Percentiles rank a stretch among this genome's conserved stretches.
phyloP scores from a whole-genome alignment of 345 rosid species.

The Acer saccharum region DNA sequence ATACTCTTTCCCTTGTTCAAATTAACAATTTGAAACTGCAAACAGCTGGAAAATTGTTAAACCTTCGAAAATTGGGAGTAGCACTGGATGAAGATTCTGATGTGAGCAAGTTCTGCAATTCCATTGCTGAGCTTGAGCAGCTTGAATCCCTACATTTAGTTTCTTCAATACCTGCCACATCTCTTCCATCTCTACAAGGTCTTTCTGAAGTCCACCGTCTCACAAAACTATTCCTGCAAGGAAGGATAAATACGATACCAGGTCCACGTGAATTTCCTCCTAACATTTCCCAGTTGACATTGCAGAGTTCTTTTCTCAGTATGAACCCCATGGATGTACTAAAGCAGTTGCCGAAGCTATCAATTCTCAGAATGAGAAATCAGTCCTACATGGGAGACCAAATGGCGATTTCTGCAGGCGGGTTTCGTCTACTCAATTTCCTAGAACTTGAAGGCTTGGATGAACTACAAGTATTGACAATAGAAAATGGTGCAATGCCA shows the following conservation, averaged over 20 bases:
- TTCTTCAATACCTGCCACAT: background rate
- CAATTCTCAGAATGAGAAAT: background rate
- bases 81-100: background rate
- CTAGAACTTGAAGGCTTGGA: constrained; percentile 15
- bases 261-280: background rate
- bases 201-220: background rate
- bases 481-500: constrained; percentile 12
- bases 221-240: constrained; percentile 22
- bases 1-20: constrained; percentile 5
- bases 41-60: too few relatives aligned
- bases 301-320: background rate
- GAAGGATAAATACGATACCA: background rate
- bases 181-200: constrained; percentile 12
- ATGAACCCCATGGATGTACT: background rate
- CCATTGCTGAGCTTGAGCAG: constrained; percentile 17
- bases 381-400: background rate
- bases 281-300: constrained; percentile 6
- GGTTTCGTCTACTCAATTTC: constrained; percentile 14
- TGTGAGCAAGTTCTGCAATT: background rate
- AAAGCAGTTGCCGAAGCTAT: background rate
- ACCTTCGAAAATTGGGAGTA: background rate
- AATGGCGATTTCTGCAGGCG: constrained; percentile 3
- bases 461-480: constrained; percentile 13
- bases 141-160: constrained; percentile 24
- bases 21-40: background rate